Evolutionary conservation across 108 stramenopile species (phyloP).

Genomic region (Skeletonema potamos): DNA sequence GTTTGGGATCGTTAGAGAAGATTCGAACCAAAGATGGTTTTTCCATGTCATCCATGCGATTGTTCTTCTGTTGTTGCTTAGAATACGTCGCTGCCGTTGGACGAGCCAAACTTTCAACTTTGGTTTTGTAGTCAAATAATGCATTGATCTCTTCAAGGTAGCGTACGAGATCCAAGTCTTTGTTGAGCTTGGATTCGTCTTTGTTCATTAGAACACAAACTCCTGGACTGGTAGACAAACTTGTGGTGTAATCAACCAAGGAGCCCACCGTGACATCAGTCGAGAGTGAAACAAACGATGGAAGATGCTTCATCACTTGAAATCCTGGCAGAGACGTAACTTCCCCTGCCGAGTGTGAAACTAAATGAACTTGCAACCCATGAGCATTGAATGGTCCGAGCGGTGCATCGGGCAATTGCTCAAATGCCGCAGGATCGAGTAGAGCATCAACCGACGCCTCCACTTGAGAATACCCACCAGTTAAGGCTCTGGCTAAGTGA

Average conservation of each 20-base stretch:
- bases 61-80: constrained; percentile 11
- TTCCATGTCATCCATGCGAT: constrained; percentile 52
- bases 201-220: constrained; percentile 68
- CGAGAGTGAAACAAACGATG: constrained; percentile 57
- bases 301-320: constrained; percentile 58
- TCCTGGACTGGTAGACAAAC: constrained; percentile 62
- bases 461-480: constrained; percentile 58
- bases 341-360: constrained; percentile 54
- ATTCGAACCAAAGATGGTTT: constrained; percentile 62
- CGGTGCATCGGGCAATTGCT: constrained; percentile 57
- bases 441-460: constrained; percentile 66
- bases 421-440: constrained; percentile 64
- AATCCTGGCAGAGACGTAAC: constrained; percentile 65
- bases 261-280: constrained; percentile 45
- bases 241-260: constrained; percentile 62
- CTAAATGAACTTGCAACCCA: constrained; percentile 86
- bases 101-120: constrained; percentile 53
- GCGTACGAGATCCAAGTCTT: constrained; percentile 64
- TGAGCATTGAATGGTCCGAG: constrained; percentile 79
- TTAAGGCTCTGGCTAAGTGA: constrained; percentile 27
- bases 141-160: constrained; percentile 72
- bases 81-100: constrained; percentile 39
- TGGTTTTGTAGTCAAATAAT: constrained; percentile 62
- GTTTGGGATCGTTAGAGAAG: constrained; percentile 63
- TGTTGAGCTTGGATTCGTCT: constrained; percentile 44